These are phyloP conservation scores for Rhizoctonia solani DNA, from an alignment of 1,284 basidiomycete species.

Conservation along the genomic window DNA sequence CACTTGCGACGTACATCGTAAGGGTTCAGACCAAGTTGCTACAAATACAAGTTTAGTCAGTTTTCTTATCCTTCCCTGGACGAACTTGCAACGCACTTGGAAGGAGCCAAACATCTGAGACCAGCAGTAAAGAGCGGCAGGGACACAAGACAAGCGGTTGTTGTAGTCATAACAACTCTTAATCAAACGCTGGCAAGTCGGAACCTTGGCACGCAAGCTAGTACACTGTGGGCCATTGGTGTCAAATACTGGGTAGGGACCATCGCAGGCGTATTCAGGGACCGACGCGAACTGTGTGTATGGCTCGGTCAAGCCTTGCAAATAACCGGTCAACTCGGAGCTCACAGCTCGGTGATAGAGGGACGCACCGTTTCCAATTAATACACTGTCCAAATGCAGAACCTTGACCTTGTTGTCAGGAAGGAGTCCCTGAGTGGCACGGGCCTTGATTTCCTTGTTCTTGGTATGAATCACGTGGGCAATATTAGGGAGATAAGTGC, in stretches of 20 bases:
- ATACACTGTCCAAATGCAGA: constrained; percentile 77
- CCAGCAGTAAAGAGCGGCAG: constrained; percentile 53
- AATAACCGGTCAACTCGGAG: not conserved
- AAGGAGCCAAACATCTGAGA: constrained; percentile 53
- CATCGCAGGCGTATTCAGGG: constrained; percentile 80
- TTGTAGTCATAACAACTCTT: constrained; percentile 65
- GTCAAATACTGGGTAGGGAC: constrained; percentile 73
- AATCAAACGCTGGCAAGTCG: constrained; percentile 70
- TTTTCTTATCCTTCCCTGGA: not conserved
- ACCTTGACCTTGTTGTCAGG: constrained; percentile 51
- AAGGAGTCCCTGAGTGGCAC: constrained; percentile 12
- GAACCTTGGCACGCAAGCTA: constrained; percentile 64
- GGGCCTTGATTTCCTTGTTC: constrained; percentile 55
- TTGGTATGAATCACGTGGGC: constrained; percentile 73
- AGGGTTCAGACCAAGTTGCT: constrained; percentile 49
- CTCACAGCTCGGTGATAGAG: not conserved
- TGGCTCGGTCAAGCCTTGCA: constrained; percentile 65
- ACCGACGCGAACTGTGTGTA: constrained; percentile 73
- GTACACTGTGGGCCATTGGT: constrained; percentile 69
- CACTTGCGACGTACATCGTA: constrained; percentile 87
- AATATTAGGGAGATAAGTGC: constrained; percentile 80
- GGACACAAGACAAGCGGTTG: constrained; percentile 62
- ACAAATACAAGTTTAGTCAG: not conserved
- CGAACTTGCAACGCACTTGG: constrained; percentile 43
- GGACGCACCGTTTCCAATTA: constrained; percentile 72